Conservation (phyloP, 805 yeast genomes). For the Hanseniaspora taiwanica region DNA sequence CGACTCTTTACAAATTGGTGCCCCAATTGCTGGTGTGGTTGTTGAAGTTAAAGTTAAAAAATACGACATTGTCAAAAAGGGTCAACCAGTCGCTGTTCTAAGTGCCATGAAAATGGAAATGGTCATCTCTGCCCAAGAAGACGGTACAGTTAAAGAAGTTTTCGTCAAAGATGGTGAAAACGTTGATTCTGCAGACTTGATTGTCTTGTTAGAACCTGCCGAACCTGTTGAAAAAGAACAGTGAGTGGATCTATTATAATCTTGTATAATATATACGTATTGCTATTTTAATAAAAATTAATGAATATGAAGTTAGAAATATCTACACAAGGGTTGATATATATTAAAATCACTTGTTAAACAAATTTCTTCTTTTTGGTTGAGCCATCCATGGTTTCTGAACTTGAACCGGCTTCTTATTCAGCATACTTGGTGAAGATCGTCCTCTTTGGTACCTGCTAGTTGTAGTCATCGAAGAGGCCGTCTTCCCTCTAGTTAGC, state of each 20-base stretch:
- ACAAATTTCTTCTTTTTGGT: background rate
- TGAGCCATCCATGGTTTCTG: background rate
- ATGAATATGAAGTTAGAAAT: too few species aligned
- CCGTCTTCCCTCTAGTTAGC: too few species aligned
- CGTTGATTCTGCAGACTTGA: conserved; percentile 87
- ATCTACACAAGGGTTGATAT: too few species aligned
- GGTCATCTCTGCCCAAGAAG: conserved; percentile 87
- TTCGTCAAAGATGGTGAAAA: conserved; percentile 82
- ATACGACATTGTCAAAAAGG: conserved; percentile 86
- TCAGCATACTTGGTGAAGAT: too few species aligned
- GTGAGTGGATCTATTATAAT: too few species aligned
- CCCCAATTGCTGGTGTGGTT: conserved; percentile 99
- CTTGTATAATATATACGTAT: too few species aligned
- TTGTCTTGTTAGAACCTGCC: conserved; percentile 39
- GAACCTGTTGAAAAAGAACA: conserved; percentile 11
- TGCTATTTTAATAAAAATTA: too few species aligned
- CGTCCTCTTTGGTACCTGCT: too few species aligned
- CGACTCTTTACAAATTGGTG: conserved; percentile 87
- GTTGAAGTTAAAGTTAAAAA: conserved; percentile 86
- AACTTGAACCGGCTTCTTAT: too few species aligned
- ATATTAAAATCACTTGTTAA: too few species aligned
- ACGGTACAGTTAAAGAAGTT: conserved; percentile 72
- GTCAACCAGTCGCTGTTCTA: conserved; percentile 86
- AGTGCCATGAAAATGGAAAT: conserved; percentile 99
- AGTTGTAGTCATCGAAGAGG: too few species aligned